phyloP scores from a whole-genome alignment of 1,284 basidiomycete genomes.

The Sanghuangporus sanghuang region DNA sequence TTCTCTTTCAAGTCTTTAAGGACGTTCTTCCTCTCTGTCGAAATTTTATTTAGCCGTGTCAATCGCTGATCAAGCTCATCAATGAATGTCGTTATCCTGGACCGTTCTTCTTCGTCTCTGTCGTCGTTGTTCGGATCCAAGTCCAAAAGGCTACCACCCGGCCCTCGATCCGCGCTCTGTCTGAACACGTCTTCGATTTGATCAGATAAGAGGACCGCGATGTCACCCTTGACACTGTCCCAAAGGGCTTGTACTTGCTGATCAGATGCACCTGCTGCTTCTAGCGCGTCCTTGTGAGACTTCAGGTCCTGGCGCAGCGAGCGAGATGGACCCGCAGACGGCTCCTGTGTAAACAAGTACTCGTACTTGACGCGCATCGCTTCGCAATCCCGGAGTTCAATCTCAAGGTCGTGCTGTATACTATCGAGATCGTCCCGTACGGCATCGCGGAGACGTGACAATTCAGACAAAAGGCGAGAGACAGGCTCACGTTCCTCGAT shows the following conservation, averaged over 20 bases:
- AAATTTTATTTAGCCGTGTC: slow-evolving; percentile 74
- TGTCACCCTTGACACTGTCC: slow-evolving; percentile 66
- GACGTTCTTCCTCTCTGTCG: slow-evolving; percentile 80
- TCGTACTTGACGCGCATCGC: slow-evolving; percentile 82
- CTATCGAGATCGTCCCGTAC: slow-evolving; percentile 61
- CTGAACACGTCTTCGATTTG: slow-evolving; percentile 72
- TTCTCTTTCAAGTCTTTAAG: slow-evolving; percentile 94
- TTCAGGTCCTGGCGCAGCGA: slow-evolving; percentile 77
- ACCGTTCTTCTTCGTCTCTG: slow-evolving; percentile 63
- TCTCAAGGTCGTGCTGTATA: slow-evolving; percentile 61
- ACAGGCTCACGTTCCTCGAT: slow-evolving; percentile 65
- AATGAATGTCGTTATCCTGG: slow-evolving; percentile 62
- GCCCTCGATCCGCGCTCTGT: slow-evolving; percentile 44
- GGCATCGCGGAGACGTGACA: slow-evolving; percentile 57
- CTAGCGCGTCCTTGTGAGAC: slow-evolving; percentile 69
- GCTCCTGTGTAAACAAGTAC: slow-evolving; percentile 87
- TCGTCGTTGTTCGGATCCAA: slow-evolving; percentile 59
- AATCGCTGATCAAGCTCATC: slow-evolving; percentile 77
- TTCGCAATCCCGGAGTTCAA: slow-evolving; percentile 81
- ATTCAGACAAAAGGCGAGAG: slow-evolving; percentile 55
- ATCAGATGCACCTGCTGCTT: slow-evolving; percentile 78
- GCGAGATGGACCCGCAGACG: slow-evolving; percentile 71
- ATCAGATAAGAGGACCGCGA: slow-evolving; percentile 60
- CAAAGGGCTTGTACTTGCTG: slow-evolving; percentile 73
- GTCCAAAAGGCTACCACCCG: slow-evolving; percentile 58